Conservation (phyloP, 1,139 yeast genomes). For the Zygoascus meyerae region DNA sequence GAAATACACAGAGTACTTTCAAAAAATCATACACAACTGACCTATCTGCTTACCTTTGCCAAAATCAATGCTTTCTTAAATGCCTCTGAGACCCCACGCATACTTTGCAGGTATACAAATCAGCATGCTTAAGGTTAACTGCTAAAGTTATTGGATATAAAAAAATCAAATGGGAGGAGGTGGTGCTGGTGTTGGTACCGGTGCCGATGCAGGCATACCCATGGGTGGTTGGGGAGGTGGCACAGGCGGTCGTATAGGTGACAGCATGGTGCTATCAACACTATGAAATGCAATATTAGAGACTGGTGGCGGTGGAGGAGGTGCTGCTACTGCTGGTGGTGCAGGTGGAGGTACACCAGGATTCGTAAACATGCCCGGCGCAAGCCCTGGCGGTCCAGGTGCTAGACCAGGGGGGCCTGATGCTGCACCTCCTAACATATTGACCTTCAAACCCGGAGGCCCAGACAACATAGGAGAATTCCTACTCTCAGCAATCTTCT, state of each 20-base stretch:
- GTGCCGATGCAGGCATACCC: background rate
- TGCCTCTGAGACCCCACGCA: no score
- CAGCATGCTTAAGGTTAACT: no score
- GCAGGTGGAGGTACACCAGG: conserved; percentile 9
- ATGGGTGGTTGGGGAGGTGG: conserved; percentile 4
- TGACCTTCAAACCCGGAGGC: background rate
- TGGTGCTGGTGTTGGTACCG: conserved; percentile 14
- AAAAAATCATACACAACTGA: no score
- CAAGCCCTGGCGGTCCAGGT: conserved; percentile 16
- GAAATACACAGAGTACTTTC: no score
- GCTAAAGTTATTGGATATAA: no score
- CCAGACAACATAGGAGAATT: background rate
- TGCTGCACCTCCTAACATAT: conserved; percentile 7
- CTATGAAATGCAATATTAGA: conserved; percentile 16
- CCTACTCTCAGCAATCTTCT: no score
- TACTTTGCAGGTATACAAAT: no score
- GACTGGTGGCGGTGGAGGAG: conserved; percentile 12
- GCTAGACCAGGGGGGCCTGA: conserved; percentile 11
- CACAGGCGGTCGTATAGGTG: background rate
- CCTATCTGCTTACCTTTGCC: no score
- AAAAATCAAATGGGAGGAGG: conserved; percentile 14
- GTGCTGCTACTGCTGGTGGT: conserved; percentile 3
- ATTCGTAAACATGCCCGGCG: conserved; percentile 16
- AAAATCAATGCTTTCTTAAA: no score
- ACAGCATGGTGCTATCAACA: background rate